Percentiles rank a stretch among this genome's conserved stretches.
Evolutionary conservation across 768 basidiomycete species (phyloP).

Genomic region (Austroboletus festivus): DNA sequence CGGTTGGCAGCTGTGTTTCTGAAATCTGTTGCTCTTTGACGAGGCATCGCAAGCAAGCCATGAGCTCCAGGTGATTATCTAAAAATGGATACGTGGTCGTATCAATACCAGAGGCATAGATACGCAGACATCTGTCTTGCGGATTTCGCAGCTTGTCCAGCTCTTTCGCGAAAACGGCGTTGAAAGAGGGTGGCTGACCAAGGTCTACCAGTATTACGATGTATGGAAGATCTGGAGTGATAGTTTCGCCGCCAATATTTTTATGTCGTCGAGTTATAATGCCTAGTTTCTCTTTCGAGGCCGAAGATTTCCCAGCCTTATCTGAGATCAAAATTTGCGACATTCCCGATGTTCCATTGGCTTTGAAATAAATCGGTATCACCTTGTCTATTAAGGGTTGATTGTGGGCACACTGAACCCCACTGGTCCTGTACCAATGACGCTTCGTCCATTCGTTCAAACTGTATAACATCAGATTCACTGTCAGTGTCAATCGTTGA

Average conservation of each 20-base stretch:
- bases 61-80: neutral
- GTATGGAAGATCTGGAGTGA: neutral
- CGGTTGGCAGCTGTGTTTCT: no score
- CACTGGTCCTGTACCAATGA: constrained; percentile 9
- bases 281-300: neutral
- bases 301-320: neutral
- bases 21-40: neutral
- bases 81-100: neutral
- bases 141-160: no score
- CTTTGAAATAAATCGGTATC: constrained; percentile 10
- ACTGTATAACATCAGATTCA: neutral
- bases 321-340: constrained; percentile 10
- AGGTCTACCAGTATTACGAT: neutral
- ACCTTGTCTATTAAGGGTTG: constrained; percentile 7
- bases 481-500: neutral
- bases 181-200: neutral
- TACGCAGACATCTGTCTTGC: neutral
- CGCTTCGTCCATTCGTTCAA: constrained; percentile 4
- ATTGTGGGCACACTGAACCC: constrained; percentile 3
- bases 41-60: neutral
- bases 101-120: neutral
- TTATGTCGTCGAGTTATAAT: neutral
- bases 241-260: neutral
- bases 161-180: neutral
- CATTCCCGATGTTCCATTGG: neutral